phyloP scores from a whole-genome alignment of 352 stramenopile genomes.

The Globisporangium nagaii region DNA sequence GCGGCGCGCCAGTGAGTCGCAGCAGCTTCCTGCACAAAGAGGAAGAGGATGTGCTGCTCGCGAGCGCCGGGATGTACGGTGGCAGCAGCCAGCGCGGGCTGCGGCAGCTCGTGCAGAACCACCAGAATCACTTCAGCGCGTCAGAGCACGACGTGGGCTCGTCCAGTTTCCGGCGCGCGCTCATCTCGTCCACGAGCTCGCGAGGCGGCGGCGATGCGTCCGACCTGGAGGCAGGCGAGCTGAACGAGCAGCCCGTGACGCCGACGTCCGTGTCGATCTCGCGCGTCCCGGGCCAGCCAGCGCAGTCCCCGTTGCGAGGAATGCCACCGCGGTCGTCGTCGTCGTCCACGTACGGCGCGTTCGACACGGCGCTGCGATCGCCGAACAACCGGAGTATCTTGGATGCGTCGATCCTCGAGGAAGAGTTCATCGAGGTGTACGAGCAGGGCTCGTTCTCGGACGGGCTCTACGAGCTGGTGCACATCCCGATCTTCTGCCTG shows the following conservation, averaged over 20 bases:
- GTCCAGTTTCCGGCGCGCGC: constrained; percentile 22
- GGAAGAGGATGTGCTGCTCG: constrained; percentile 69
- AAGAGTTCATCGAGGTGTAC: constrained; percentile 69
- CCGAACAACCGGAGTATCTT: constrained; percentile 41
- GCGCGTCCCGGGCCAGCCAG: constrained; percentile 12
- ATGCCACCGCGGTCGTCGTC: background rate
- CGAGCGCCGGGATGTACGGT: constrained; percentile 67
- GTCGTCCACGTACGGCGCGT: constrained; percentile 44
- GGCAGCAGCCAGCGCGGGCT: constrained; percentile 58
- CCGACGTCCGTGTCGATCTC: constrained; percentile 16
- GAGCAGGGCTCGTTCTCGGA: constrained; percentile 65
- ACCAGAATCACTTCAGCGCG: constrained; percentile 59
- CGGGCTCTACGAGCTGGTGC: constrained; percentile 49
- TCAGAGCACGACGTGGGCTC: constrained; percentile 39
- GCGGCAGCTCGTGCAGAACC: constrained; percentile 68
- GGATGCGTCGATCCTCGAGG: constrained; percentile 62
- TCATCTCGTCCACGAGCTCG: constrained; percentile 19
- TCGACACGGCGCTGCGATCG: constrained; percentile 45
- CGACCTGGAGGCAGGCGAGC: constrained; percentile 12
- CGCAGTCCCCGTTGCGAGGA: constrained; percentile 5
- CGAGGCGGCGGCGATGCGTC: constrained; percentile 12
- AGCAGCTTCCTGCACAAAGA: constrained; percentile 54
- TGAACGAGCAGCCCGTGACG: background rate
- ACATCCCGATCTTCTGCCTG: constrained; percentile 71
- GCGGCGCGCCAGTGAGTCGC: constrained; percentile 45